Evolutionary conservation across 352 stramenopile genomes (phyloP), one percentile per base, ranked within the genome.

Genomic region (Pythium periplocum): DNA sequence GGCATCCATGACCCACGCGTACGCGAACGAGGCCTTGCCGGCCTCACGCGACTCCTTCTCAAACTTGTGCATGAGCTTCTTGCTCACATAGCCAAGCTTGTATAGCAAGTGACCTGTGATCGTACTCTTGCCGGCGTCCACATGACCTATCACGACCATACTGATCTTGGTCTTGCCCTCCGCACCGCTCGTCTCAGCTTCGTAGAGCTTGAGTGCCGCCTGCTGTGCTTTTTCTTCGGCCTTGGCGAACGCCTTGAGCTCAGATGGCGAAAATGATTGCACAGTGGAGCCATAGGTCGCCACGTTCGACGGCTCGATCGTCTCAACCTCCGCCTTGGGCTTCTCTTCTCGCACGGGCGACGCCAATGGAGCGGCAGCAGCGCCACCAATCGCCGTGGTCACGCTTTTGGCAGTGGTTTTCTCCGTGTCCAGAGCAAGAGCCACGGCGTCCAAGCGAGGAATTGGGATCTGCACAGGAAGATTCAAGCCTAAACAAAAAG

Each of bases 81-180:
- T 74, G 68, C 71, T 91, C 59, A 96, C 84, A 68, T 96, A 92
- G 43, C 88, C 84, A 0, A 97, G 66, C 36, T 93, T 78, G 59
- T 96, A 91, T 11, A 98, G 75, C 63, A 99, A 73, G 54, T 98
- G 96, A 1, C 96, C 96, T 45, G 96, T 98, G 57, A 99, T 86
- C 1, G 96, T 99, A 44, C 89, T 98, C 79, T 99, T 99, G 35
- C 96, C 96, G 2, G 93, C 90, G 72, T 99, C 96, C 10, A 99
- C 96, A 59, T 99, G 96, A 11, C 96, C 96, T 38, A 98, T 85
- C 32, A 99, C 90, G 35, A 98, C 93, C 79, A 99, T 91, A 50
- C 86, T 97, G 54, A 98, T 84, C 73, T 83, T 85, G 17, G 66
- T 68, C 55, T 94, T 94, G 53, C 75, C 79, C 35, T 69, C 59